Conservation (phyloP, 192 early-diverging fungal species). For the Linnemannia exigua region DNA sequence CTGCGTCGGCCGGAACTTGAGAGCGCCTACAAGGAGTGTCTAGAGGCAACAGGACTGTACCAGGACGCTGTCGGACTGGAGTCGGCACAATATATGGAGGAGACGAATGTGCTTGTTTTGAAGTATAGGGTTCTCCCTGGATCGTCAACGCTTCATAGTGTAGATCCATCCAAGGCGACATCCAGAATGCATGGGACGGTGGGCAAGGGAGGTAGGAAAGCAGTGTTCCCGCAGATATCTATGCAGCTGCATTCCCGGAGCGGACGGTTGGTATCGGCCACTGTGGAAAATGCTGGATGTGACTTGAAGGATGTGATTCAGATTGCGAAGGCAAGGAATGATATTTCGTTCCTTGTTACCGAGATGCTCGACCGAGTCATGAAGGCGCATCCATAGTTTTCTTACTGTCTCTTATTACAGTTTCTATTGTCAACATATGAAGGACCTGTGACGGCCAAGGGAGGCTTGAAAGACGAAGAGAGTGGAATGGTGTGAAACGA, state of each 20-base stretch:
- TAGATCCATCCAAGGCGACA: neutral
- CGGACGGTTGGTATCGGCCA: slow-evolving; percentile 35
- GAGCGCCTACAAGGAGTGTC: slow-evolving; percentile 38
- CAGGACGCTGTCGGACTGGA: slow-evolving; percentile 51
- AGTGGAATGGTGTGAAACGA: neutral
- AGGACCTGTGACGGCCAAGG: neutral
- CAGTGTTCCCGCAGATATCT: slow-evolving; percentile 24
- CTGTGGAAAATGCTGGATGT: slow-evolving; percentile 46
- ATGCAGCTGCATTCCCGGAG: slow-evolving; percentile 41
- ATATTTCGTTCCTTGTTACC: slow-evolving; percentile 39
- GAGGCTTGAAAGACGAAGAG: neutral
- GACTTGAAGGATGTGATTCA: slow-evolving; percentile 52
- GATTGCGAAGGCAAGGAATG: slow-evolving; percentile 41
- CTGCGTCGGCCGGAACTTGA: slow-evolving; percentile 45
- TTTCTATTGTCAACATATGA: neutral
- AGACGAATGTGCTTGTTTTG: slow-evolving; percentile 34
- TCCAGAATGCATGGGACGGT: neutral
- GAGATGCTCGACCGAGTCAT: slow-evolving; percentile 36
- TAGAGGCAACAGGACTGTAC: slow-evolving; percentile 39
- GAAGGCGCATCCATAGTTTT: slow-evolving; percentile 36
- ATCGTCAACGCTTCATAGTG: slow-evolving; percentile 21
- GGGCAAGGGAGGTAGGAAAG: slow-evolving; percentile 13
- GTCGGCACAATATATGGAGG: slow-evolving; percentile 34
- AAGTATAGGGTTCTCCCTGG: slow-evolving; percentile 40
- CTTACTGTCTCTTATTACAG: too few species aligned